A percentile compares a stretch with the other conserved stretches of the same genome.
These are phyloP conservation scores for Capsicum chinense DNA, from an alignment of 257 asterid genomes.

Conservation along the genomic window DNA sequence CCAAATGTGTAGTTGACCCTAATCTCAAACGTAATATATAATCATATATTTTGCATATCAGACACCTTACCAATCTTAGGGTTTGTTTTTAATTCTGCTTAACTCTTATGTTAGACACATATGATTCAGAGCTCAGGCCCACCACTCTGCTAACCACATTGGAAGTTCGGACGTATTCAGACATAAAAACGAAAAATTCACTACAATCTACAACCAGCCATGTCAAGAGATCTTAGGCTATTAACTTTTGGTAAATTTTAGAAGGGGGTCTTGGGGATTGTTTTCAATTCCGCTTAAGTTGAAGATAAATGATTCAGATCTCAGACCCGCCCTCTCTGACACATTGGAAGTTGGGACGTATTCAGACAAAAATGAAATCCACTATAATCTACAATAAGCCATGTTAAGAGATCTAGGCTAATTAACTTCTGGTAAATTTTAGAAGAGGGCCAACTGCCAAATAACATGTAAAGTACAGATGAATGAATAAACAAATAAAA, in stretches of 20 bases:
- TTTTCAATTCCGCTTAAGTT: no score
- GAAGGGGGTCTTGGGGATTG: not conserved
- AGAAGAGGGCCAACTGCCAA: conserved; percentile 14
- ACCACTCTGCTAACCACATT: not conserved
- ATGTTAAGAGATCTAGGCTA: not conserved
- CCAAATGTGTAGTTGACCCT: not conserved
- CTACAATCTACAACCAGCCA: not conserved
- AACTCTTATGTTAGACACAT: no score
- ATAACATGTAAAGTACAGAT: not conserved
- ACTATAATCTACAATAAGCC: not conserved
- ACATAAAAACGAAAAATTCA: not conserved
- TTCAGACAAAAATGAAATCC: not conserved
- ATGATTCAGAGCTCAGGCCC: no score
- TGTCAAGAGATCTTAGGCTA: not conserved
- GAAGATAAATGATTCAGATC: no score
- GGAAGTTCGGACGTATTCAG: not conserved
- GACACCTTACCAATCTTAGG: not conserved
- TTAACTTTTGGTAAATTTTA: not conserved
- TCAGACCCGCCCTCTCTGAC: not conserved
- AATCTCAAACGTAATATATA: not conserved
- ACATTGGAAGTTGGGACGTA: not conserved
- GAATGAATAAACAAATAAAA: conserved; percentile 17
- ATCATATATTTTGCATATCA: conserved; percentile 2
- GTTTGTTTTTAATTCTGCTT: no score
- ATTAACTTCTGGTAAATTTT: not conserved